Conservation (phyloP, 768 basidiomycete genomes). For the Serendipita sp. region DNA sequence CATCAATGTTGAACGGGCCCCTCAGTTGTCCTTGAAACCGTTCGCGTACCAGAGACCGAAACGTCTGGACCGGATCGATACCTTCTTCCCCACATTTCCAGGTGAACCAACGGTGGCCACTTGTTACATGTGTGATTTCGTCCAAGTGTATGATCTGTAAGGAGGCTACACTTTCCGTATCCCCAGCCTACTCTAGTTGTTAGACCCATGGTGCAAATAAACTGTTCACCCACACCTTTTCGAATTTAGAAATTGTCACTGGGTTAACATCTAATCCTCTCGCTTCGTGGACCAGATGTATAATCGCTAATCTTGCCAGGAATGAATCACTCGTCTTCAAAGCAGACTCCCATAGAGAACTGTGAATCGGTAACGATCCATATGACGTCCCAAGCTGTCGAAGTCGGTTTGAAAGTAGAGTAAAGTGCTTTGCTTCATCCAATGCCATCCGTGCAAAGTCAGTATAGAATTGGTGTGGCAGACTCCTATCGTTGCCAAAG, state of each 20-base stretch:
- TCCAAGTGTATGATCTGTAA: conserved; percentile 67
- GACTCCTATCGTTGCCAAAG: conserved; percentile 34
- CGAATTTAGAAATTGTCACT: conserved; percentile 54
- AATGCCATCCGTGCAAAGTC: conserved; percentile 75
- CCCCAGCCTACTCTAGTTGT: conserved; percentile 19
- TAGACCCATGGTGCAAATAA: background rate
- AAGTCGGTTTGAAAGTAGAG: conserved; percentile 46
- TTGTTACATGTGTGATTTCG: conserved; percentile 68
- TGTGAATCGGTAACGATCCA: conserved; percentile 54
- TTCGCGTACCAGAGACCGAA: conserved; percentile 48
- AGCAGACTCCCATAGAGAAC: conserved; percentile 67
- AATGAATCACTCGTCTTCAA: conserved; percentile 48
- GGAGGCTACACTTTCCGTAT: conserved; percentile 44
- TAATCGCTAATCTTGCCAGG: conserved; percentile 58
- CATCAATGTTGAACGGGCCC: conserved; percentile 69
- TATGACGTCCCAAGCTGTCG: conserved; percentile 47
- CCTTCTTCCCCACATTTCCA: conserved; percentile 46
- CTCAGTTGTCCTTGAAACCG: conserved; percentile 61
- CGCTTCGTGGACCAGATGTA: conserved; percentile 75
- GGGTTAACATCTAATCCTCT: conserved; percentile 75
- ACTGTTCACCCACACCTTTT: conserved; percentile 28
- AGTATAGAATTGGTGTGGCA: conserved; percentile 61
- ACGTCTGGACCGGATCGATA: conserved; percentile 44
- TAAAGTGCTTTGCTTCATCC: conserved; percentile 78
- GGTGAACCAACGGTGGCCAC: conserved; percentile 71